phyloP scores from a whole-genome alignment of 768 basidiomycete genomes.

The Pleurotus ostreatus region DNA sequence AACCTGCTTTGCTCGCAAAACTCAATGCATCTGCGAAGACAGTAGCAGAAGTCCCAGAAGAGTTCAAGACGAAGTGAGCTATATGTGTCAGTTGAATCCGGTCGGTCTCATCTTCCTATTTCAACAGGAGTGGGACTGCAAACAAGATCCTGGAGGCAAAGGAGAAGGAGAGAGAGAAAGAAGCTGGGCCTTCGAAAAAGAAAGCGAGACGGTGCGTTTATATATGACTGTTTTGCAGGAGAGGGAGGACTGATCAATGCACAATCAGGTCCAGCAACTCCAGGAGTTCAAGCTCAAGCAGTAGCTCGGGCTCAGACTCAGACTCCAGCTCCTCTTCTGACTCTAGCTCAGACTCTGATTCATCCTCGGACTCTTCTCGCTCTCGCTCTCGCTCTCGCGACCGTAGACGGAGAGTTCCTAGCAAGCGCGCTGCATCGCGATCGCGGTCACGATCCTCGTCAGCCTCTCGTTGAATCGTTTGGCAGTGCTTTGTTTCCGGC shows the following conservation, averaged over 20 bases:
- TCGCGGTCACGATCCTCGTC: constrained; percentile 8
- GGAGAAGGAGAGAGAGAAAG: constrained; percentile 66
- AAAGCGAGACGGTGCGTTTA: constrained; percentile 27
- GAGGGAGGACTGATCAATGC: too few relatives aligned
- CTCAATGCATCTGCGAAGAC: constrained; percentile 69
- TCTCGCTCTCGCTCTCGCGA: constrained; percentile 40
- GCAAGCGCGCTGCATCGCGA: constrained; percentile 9
- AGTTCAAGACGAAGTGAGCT: constrained; percentile 79
- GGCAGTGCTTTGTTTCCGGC: too few relatives aligned
- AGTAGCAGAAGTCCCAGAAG: constrained; percentile 82
- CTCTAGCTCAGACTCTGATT: constrained; percentile 35
- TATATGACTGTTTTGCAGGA: too few relatives aligned
- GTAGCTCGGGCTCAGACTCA: constrained; percentile 12
- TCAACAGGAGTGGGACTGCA: constrained; percentile 67
- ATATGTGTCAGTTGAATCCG: not conserved
- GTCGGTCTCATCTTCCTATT: constrained; percentile 5
- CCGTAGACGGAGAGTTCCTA: constrained; percentile 34
- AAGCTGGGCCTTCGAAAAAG: constrained; percentile 35
- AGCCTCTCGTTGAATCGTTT: not conserved
- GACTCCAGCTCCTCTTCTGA: constrained; percentile 28
- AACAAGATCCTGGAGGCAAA: constrained; percentile 80
- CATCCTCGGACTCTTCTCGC: constrained; percentile 35
- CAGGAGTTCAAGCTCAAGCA: constrained; percentile 9
- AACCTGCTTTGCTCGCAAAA: constrained; percentile 64
- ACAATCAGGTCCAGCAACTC: too few relatives aligned